Evolutionary conservation across 768 basidiomycete species (phyloP).

Genomic region (Lentinus brumalis): DNA sequence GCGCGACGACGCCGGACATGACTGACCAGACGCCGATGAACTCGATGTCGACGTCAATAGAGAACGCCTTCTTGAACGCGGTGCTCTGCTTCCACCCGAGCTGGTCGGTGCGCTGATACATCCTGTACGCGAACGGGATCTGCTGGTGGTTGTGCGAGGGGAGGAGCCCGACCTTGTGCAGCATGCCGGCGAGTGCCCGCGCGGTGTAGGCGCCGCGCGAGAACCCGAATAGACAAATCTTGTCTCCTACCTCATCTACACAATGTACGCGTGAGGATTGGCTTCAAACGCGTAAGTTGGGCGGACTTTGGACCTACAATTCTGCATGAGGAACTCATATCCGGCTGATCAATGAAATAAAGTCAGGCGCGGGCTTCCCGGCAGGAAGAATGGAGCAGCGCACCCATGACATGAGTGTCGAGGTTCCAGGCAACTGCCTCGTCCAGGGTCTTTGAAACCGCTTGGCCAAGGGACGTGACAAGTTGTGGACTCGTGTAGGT

Average conservation of each 20-base stretch:
- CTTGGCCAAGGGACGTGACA: slow-evolving; percentile 57
- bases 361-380: not conserved
- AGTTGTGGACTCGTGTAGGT: slow-evolving; percentile 70
- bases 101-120: slow-evolving; percentile 63
- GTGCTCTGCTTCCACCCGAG: slow-evolving; percentile 64
- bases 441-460: slow-evolving; percentile 57
- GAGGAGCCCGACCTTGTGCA: slow-evolving; percentile 73
- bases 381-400: slow-evolving; percentile 10
- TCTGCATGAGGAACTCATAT: slow-evolving; percentile 80
- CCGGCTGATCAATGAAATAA: slow-evolving; percentile 46
- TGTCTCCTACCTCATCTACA: slow-evolving; percentile 67
- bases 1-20: not conserved
- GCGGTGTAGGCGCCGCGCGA: slow-evolving; percentile 75
- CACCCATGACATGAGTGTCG: slow-evolving; percentile 75
- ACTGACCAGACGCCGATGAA: slow-evolving; percentile 73
- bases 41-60: slow-evolving; percentile 69
- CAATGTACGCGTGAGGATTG: not conserved
- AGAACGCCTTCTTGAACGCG: slow-evolving; percentile 75
- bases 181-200: slow-evolving; percentile 74
- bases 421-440: slow-evolving; percentile 63
- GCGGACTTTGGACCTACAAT: slow-evolving; percentile 47
- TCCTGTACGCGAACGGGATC: slow-evolving; percentile 76
- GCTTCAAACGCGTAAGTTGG: not conserved
- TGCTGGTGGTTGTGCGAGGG: slow-evolving; percentile 73
- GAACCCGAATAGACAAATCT: slow-evolving; percentile 80